Evolutionary conservation across 2,329 filamentous ascomycete species (phyloP).

Genomic region (Clonostachys solani): DNA sequence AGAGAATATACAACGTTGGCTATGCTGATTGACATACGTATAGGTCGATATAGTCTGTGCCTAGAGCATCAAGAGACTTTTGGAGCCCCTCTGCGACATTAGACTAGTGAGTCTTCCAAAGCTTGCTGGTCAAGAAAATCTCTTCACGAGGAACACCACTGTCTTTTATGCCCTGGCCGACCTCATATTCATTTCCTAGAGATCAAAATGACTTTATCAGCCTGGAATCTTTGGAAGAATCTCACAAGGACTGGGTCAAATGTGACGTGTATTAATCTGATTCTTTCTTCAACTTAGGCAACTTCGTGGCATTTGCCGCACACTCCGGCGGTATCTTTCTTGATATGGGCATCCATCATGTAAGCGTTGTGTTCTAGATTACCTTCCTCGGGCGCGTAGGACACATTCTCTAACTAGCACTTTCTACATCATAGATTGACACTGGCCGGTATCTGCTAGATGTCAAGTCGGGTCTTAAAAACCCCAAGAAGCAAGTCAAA

Average conservation of each 20-base stretch:
- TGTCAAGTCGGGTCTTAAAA: background rate
- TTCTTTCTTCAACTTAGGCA: background rate
- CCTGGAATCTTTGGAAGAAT: constrained; percentile 13
- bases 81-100: constrained; percentile 41
- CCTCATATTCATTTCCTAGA: constrained; percentile 29
- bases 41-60: constrained; percentile 44
- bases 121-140: constrained; percentile 52
- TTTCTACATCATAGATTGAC: background rate
- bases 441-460: background rate
- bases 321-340: background rate
- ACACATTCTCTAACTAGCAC: background rate
- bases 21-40: constrained; percentile 15
- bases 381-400: background rate
- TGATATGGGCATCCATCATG: background rate
- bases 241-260: too few relatives aligned
- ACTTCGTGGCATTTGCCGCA: background rate
- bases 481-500: background rate
- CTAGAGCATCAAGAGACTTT: constrained; percentile 39
- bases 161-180: constrained; percentile 32
- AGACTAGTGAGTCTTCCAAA: constrained; percentile 54
- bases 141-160: constrained; percentile 30
- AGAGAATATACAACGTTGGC: background rate
- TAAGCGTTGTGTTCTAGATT: background rate
- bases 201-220: background rate
- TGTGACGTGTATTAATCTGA: too few relatives aligned